Conservation (phyloP, 108 stramenopile species). For the Pseudonitzschia multiseries region DNA sequence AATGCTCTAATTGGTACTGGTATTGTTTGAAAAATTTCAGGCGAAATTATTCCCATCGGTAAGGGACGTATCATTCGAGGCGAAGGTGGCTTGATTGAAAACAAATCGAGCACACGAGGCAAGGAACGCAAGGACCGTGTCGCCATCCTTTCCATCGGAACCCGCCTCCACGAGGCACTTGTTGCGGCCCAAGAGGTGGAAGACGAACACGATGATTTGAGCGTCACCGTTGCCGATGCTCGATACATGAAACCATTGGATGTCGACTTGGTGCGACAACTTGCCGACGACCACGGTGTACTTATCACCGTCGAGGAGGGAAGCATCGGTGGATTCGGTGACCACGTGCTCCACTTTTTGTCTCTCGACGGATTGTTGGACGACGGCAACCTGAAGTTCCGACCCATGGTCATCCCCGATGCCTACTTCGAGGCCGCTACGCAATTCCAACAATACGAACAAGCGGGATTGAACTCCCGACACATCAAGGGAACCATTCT, state of each 20-base stretch:
- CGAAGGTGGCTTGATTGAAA: constrained; percentile 69
- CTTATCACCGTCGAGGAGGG: constrained; percentile 95
- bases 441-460: constrained; percentile 96
- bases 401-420: constrained; percentile 97
- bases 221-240: constrained; percentile 95
- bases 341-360: constrained; percentile 94
- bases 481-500: constrained; percentile 90
- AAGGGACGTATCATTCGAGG: constrained; percentile 92
- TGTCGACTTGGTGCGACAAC: constrained; percentile 84
- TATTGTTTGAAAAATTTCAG: constrained; percentile 32
- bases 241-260: constrained; percentile 97
- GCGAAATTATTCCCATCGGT: constrained; percentile 83
- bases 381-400: constrained; percentile 87
- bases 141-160: constrained; percentile 90
- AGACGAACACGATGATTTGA: constrained; percentile 73
- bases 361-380: constrained; percentile 90
- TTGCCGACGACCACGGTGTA: constrained; percentile 88
- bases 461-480: constrained; percentile 89
- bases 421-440: constrained; percentile 93
- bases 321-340: constrained; percentile 94
- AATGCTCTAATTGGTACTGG: too few relatives aligned
- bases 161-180: constrained; percentile 86
- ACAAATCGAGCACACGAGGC: constrained; percentile 56
- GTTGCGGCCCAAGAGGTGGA: constrained; percentile 91
- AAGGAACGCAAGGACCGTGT: constrained; percentile 80